phyloP scores from a whole-genome alignment of 129 eudicot genomes.

The Solidago caesia region DNA sequence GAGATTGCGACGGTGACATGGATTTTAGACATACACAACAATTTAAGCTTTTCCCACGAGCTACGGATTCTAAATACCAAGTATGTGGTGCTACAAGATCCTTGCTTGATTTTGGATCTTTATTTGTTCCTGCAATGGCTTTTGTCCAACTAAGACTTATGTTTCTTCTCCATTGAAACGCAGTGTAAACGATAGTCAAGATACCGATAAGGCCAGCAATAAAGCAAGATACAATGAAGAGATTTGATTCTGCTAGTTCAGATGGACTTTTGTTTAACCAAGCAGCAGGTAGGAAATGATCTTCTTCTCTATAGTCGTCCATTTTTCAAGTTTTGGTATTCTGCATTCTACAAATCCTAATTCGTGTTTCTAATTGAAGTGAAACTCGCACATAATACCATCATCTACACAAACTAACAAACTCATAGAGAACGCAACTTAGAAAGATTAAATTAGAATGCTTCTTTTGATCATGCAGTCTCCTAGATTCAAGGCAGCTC shows the following conservation, averaged over 20 bases:
- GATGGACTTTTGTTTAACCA: slow-evolving; percentile 59
- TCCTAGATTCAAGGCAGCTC: slow-evolving; percentile 5
- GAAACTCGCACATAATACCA: not conserved
- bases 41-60: slow-evolving; percentile 81
- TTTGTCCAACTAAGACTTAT: slow-evolving; percentile 94
- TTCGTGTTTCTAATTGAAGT: slow-evolving; percentile 4
- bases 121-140: slow-evolving; percentile 93
- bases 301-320: slow-evolving; percentile 71
- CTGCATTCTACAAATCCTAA: slow-evolving; percentile 24
- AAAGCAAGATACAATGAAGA: slow-evolving; percentile 72
- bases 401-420: not conserved
- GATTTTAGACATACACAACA: slow-evolving; percentile 86
- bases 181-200: slow-evolving; percentile 80
- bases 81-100: slow-evolving; percentile 72
- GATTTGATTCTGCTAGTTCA: slow-evolving; percentile 64
- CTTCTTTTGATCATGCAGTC: slow-evolving; percentile 22
- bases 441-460: not conserved
- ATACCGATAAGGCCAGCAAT: slow-evolving; percentile 87
- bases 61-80: slow-evolving; percentile 70
- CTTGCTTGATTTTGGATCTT: slow-evolving; percentile 79
- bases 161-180: slow-evolving; percentile 99
- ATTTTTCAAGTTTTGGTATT: slow-evolving; percentile 34
- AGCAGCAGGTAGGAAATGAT: slow-evolving; percentile 52
- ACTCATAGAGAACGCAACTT: slow-evolving; percentile 7
- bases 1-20: slow-evolving; percentile 51